These are phyloP conservation scores for Podila clonocystis DNA, from an alignment of 192 early-diverging fungal species.

Conservation along the genomic window DNA sequence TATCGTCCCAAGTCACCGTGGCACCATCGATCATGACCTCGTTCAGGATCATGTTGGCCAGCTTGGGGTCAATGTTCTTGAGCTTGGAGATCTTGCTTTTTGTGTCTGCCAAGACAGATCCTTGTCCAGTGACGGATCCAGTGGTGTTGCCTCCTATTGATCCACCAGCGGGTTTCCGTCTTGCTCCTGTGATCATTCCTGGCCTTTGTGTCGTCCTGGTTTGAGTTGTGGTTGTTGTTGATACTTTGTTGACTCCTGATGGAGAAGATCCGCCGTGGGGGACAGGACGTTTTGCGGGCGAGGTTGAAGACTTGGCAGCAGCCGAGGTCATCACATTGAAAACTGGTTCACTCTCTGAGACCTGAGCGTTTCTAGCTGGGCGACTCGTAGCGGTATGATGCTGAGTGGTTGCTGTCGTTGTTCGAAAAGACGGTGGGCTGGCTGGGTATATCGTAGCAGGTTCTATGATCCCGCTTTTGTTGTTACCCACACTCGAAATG, in stretches of 20 bases:
- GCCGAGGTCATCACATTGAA: conserved; percentile 29
- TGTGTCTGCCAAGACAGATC: conserved; percentile 33
- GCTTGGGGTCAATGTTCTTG: conserved; percentile 53
- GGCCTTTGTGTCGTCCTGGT: conserved; percentile 10
- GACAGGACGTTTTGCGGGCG: conserved; percentile 15
- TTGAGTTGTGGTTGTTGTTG: not conserved
- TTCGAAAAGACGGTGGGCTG: not conserved
- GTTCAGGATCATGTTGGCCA: conserved; percentile 55
- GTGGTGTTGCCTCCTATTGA: not conserved
- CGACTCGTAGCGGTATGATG: not conserved
- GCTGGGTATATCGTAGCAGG: not conserved
- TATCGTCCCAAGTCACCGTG: conserved; percentile 77
- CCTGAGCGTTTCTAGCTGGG: not conserved
- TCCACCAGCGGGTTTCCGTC: conserved; percentile 15
- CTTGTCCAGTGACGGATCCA: not conserved
- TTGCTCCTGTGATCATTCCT: conserved; percentile 43
- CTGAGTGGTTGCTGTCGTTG: not conserved
- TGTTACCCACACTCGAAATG: conserved; percentile 17
- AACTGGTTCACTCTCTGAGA: conserved; percentile 15
- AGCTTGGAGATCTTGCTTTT: conserved; percentile 43
- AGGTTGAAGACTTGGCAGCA: not conserved
- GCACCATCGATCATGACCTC: conserved; percentile 48
- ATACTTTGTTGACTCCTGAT: not conserved
- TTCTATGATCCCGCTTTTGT: not conserved
- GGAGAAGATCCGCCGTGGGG: conserved; percentile 4